A percentile compares a stretch with the other conserved stretches of the same genome.
These are phyloP conservation scores for Nissolia schottii DNA, from an alignment of 306 rosid genomes.

Conservation along the genomic window DNA sequence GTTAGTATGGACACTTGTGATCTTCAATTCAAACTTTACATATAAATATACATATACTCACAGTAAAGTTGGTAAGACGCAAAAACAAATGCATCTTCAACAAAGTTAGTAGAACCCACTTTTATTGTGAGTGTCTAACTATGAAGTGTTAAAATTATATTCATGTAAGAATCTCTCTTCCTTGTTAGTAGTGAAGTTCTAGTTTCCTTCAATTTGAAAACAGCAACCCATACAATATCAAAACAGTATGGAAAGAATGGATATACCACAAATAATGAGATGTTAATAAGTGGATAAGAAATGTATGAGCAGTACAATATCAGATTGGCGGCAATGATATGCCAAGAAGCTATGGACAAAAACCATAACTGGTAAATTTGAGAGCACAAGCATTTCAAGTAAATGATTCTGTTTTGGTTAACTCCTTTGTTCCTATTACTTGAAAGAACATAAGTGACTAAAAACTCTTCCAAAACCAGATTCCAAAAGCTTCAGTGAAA, in stretches of 20 bases:
- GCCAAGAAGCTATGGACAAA: conserved; percentile 3
- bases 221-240: not conserved
- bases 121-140: no score
- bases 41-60: no score
- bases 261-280: not conserved
- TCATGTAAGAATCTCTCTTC: no score
- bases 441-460: not conserved
- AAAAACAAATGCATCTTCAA: no score
- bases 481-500: not conserved
- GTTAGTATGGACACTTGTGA: not conserved
- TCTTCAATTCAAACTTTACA: no score
- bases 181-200: not conserved
- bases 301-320: not conserved
- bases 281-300: not conserved
- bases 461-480: not conserved
- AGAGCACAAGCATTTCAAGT: conserved; percentile 7
- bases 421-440: not conserved
- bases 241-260: not conserved
- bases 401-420: not conserved
- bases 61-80: no score
- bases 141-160: no score
- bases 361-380: conserved; percentile 9
- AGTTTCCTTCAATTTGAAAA: not conserved
- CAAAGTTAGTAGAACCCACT: no score
- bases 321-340: not conserved